These are phyloP conservation scores for Forsythia suspensa DNA, from an alignment of 257 asterid species.

Conservation along the genomic window DNA sequence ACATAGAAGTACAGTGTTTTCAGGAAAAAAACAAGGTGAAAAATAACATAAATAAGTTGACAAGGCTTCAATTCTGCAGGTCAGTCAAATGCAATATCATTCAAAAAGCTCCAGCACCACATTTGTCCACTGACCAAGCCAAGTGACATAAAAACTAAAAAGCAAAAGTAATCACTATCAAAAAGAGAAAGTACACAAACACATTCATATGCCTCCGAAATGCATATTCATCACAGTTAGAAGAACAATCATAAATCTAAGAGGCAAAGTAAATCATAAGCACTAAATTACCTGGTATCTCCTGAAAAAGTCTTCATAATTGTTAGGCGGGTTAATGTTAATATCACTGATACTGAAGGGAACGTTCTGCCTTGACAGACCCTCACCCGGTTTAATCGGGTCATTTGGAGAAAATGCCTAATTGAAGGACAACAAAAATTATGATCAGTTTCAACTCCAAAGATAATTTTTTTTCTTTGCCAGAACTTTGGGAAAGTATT, in stretches of 20 bases:
- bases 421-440: constrained; percentile 13
- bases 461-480: constrained; percentile 7
- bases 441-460: constrained; percentile 14
- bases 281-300: constrained; percentile 78
- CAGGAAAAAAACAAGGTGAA: background rate
- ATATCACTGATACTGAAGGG: constrained; percentile 63
- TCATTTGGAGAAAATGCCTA: constrained; percentile 90
- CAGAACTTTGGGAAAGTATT: constrained; percentile 14
- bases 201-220: background rate
- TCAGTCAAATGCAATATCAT: background rate
- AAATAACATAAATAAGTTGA: background rate
- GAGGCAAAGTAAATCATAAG: constrained; percentile 1
- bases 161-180: background rate
- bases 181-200: background rate
- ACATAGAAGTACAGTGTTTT: background rate
- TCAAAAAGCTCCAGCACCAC: background rate
- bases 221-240: background rate
- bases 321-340: constrained; percentile 62
- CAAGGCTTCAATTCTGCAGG: background rate
- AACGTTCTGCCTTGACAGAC: constrained; percentile 60
- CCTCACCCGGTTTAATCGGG: constrained; percentile 74
- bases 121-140: background rate
- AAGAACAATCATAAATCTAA: background rate
- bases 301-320: constrained; percentile 56
- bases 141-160: background rate